These are phyloP conservation scores for Neofusicoccum cordaticola DNA, from an alignment of 2,329 filamentous ascomycete genomes.

Conservation along the genomic window DNA sequence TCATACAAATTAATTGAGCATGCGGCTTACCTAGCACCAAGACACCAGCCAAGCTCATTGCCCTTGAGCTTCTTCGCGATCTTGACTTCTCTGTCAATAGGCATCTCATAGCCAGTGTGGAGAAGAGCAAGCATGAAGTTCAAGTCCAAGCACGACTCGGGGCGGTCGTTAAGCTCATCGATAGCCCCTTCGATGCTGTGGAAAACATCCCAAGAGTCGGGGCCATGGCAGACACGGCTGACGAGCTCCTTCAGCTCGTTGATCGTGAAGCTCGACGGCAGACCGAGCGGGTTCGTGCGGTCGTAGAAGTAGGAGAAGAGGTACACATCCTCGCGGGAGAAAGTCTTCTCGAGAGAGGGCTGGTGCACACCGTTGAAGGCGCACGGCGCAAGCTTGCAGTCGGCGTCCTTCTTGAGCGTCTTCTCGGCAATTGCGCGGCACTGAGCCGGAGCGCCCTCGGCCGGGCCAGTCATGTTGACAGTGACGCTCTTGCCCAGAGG, in stretches of 20 bases:
- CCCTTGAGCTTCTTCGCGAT: slow-evolving; percentile 98
- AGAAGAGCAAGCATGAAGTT: slow-evolving; percentile 94
- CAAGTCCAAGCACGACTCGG: slow-evolving; percentile 90
- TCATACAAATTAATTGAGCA: slow-evolving; percentile 36
- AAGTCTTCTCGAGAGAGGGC: slow-evolving; percentile 87
- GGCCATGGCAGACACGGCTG: slow-evolving; percentile 77
- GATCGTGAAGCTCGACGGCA: slow-evolving; percentile 96
- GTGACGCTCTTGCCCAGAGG: slow-evolving; percentile 62
- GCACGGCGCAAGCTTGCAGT: slow-evolving; percentile 83
- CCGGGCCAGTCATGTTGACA: slow-evolving; percentile 86
- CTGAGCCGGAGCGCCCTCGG: slow-evolving; percentile 71
- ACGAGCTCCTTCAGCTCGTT: slow-evolving; percentile 85
- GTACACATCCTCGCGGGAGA: slow-evolving; percentile 85
- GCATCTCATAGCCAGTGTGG: slow-evolving; percentile 97
- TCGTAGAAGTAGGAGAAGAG: slow-evolving; percentile 99
- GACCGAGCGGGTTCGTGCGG: slow-evolving; percentile 86
- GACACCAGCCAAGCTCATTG: slow-evolving; percentile 96
- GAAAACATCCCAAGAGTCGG: slow-evolving; percentile 77
- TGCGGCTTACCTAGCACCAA: slow-evolving; percentile 79
- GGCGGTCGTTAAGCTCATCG: slow-evolving; percentile 73
- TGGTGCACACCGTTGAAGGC: slow-evolving; percentile 98
- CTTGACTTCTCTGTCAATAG: slow-evolving; percentile 90
- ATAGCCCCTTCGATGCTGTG: slow-evolving; percentile 71
- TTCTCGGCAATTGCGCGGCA: slow-evolving; percentile 89
- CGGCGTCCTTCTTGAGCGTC: slow-evolving; percentile 81